These are phyloP conservation scores for Fraxinus anomala DNA, from an alignment of 257 asterid genomes.

Conservation along the genomic window DNA sequence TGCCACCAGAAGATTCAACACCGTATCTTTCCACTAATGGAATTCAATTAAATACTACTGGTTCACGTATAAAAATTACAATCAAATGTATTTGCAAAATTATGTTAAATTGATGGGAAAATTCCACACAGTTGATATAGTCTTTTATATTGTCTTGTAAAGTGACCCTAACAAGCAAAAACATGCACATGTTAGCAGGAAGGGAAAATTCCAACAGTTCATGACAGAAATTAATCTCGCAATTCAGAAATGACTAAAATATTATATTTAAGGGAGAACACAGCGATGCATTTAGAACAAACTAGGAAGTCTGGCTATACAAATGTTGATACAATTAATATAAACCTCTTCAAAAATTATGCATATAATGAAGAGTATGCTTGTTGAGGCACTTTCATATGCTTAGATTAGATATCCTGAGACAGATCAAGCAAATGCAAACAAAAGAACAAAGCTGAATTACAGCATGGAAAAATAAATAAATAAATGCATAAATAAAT, in stretches of 20 bases:
- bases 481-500: background rate
- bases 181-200: background rate
- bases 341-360: background rate
- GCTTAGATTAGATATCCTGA: background rate
- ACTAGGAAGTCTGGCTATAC: background rate
- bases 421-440: background rate
- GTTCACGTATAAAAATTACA: background rate
- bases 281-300: background rate
- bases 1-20: background rate
- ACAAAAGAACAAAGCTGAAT: background rate
- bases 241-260: background rate
- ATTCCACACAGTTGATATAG: background rate
- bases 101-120: background rate
- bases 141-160: background rate
- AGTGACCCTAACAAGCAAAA: slow-evolving; percentile 4
- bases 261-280: background rate
- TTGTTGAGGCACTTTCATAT: background rate
- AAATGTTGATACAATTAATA: background rate
- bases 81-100: background rate
- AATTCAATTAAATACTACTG: background rate
- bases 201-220: background rate
- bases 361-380: background rate
- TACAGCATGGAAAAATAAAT: background rate
- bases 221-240: background rate
- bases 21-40: background rate